Percentiles rank a stretch among this genome's conserved stretches.
phyloP scores from a whole-genome alignment of 169 alveolate genomes.

The Plasmodium cynomolgi region DNA sequence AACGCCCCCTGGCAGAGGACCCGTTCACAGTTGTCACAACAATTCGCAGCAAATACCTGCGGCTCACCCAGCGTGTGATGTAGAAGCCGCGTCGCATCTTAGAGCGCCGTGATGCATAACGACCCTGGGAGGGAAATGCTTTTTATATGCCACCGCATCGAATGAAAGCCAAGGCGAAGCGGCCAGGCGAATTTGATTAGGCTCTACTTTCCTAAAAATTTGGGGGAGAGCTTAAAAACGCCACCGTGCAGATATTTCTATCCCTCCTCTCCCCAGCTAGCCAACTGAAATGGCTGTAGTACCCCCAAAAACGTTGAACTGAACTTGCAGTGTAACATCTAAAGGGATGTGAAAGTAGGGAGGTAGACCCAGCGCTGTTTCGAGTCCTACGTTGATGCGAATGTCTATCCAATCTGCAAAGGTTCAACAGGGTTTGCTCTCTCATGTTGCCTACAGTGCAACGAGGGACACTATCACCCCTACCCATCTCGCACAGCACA shows the following conservation, averaged over 20 bases:
- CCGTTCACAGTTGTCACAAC: background rate
- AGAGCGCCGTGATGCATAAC: background rate
- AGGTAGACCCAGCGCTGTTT: background rate
- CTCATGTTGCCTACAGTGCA: background rate
- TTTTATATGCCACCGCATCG: background rate
- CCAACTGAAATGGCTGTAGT: background rate
- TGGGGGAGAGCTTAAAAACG: background rate
- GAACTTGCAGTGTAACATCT: background rate
- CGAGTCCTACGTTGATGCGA: background rate
- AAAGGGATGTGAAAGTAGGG: background rate
- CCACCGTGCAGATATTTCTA: background rate
- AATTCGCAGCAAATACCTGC: background rate
- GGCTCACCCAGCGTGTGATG: background rate
- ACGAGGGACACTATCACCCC: background rate
- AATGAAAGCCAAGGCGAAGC: background rate
- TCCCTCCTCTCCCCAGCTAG: background rate
- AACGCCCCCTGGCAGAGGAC: background rate
- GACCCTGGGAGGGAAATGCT: background rate
- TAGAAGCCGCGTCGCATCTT: background rate
- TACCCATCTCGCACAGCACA: background rate
- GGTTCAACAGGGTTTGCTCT: background rate
- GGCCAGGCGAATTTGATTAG: background rate
- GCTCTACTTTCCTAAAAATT: background rate
- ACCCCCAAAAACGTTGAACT: background rate
- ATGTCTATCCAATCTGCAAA: background rate